These are phyloP conservation scores for Carpediemonas membranifera DNA, from an alignment of 78 protist genomes.

Conservation along the genomic window DNA sequence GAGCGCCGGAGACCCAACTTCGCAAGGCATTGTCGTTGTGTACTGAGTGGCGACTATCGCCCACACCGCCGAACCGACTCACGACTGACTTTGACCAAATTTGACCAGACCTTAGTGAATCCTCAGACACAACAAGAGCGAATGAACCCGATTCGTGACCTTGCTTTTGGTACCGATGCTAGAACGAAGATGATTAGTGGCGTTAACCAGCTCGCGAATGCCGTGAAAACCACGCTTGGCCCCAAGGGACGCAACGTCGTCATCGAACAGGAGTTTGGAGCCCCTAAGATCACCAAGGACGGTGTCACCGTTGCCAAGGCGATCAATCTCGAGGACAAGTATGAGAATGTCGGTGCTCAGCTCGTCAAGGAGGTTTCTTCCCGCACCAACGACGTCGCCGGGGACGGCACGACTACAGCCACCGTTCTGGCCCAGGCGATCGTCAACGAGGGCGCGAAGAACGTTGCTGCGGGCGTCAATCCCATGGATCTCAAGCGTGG, in stretches of 20 bases:
- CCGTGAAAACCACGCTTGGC: slow-evolving; percentile 92
- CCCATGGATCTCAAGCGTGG: slow-evolving; percentile 67
- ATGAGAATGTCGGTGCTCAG: slow-evolving; percentile 90
- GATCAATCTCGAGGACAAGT: slow-evolving; percentile 76
- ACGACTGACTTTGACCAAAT: too few relatives aligned
- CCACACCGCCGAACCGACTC: too few relatives aligned
- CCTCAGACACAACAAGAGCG: too few relatives aligned
- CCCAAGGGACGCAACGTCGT: slow-evolving; percentile 95
- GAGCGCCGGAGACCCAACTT: too few relatives aligned
- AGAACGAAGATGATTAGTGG: slow-evolving; percentile 82
- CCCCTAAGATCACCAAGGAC: slow-evolving; percentile 98
- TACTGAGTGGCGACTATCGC: too few relatives aligned
- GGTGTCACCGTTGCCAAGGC: slow-evolving; percentile 97
- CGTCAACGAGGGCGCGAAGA: slow-evolving; percentile 82
- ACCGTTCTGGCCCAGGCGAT: slow-evolving; percentile 90
- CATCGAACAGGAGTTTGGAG: slow-evolving; percentile 82
- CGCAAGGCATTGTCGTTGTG: too few relatives aligned
- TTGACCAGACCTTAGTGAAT: too few relatives aligned
- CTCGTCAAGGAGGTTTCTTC: slow-evolving; percentile 77
- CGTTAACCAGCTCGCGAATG: slow-evolving; percentile 83
- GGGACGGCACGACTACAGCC: slow-evolving; percentile 96
- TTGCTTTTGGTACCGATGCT: too few relatives aligned
- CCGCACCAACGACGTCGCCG: slow-evolving; percentile 92
- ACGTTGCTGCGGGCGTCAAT: slow-evolving; percentile 92
- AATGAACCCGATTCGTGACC: too few relatives aligned